Conservation (phyloP, 2,329 filamentous ascomycete genomes). For the Claviceps maximensis region DNA sequence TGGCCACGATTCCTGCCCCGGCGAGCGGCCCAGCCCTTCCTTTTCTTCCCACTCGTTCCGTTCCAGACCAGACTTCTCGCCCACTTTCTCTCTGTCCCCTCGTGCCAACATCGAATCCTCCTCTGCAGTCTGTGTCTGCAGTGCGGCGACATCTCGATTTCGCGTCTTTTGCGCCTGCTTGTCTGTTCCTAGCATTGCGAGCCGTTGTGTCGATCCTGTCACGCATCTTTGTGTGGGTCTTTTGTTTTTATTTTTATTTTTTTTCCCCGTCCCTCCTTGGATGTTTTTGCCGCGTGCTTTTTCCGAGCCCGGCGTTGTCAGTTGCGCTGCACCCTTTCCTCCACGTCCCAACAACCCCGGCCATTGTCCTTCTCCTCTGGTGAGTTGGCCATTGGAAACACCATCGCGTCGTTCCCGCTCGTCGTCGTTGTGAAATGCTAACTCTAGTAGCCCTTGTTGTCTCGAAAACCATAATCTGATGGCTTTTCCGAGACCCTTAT, state of each 20-base stretch:
- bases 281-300: constrained; percentile 10
- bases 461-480: constrained; percentile 10
- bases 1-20: neutral
- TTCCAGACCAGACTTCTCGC: neutral
- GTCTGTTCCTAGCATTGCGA: constrained; percentile 5
- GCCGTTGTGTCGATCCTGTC: constrained; percentile 4
- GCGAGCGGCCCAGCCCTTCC: neutral
- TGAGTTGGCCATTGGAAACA: neutral
- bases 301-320: constrained; percentile 17
- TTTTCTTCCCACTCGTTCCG: neutral
- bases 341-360: neutral
- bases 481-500: constrained; percentile 17
- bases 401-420: neutral
- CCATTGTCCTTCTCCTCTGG: neutral
- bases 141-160: neutral
- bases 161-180: neutral
- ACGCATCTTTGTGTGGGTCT: neutral
- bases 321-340: constrained; percentile 11
- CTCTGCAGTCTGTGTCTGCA: no score
- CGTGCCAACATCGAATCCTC: no score
- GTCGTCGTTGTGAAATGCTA: constrained; percentile 1
- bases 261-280: constrained; percentile 3
- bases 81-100: neutral
- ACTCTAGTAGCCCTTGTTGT: neutral
- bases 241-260: constrained; percentile 4